A percentile compares a stretch with the other conserved stretches of the same genome.
Conservation (phyloP, 441 rosid genomes). For the Capsella rubella region DNA sequence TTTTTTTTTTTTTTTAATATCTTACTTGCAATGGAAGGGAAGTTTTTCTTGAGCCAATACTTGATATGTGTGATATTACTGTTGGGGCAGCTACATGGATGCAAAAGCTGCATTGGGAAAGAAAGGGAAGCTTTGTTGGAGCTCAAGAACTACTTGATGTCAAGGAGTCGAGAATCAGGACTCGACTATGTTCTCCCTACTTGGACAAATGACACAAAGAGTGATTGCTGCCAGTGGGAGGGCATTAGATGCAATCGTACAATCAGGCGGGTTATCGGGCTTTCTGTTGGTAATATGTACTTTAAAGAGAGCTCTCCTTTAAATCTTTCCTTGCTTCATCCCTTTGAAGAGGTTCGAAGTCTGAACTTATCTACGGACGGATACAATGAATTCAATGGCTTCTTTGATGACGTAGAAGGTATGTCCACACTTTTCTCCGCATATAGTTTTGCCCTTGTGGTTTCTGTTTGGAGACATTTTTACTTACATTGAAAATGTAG, state of each 20-base stretch:
- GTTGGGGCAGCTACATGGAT: slow-evolving; percentile 1
- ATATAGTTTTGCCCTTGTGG: background rate
- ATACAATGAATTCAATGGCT: background rate
- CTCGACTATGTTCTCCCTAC: background rate
- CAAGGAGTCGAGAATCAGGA: background rate
- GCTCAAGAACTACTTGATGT: slow-evolving; percentile 8
- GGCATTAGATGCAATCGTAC: slow-evolving; percentile 1
- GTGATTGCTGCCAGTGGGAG: slow-evolving; percentile 15
- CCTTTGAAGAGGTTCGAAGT: slow-evolving; percentile 18
- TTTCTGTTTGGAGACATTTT: background rate
- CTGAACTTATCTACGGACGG: background rate
- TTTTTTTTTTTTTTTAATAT: background rate
- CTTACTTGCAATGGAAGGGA: slow-evolving; percentile 15
- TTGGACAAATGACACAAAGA: background rate
- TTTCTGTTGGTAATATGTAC: background rate
- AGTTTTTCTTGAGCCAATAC: background rate
- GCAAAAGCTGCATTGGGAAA: slow-evolving; percentile 11
- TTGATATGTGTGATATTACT: slow-evolving; percentile 14
- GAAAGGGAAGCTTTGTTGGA: slow-evolving; percentile 29
- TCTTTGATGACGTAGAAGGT: slow-evolving; percentile 29
- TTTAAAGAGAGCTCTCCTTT: background rate
- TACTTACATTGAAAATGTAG: too few relatives aligned
- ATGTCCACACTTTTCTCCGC: background rate
- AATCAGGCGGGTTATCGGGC: background rate
- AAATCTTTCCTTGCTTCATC: background rate